Conservation (phyloP, 2,329 filamentous ascomycete species). For the Diaporthe vaccinii region DNA sequence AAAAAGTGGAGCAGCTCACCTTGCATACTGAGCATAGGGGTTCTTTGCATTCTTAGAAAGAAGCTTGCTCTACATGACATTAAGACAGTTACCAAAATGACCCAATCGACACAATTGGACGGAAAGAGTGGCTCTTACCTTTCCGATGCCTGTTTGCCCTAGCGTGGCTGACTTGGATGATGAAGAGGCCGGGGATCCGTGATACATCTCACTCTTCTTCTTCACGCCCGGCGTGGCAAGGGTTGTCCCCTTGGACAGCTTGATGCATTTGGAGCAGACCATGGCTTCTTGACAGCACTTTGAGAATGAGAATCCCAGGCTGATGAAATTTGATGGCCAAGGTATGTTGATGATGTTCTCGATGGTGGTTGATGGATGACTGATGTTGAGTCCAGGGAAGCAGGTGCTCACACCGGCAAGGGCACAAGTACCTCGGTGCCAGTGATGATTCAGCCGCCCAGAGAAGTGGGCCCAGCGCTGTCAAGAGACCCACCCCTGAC, state of each 20-base stretch:
- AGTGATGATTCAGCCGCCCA: neutral
- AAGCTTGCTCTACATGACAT: conserved; percentile 67
- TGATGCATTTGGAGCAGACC: conserved; percentile 76
- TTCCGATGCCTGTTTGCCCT: conserved; percentile 70
- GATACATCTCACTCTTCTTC: conserved; percentile 76
- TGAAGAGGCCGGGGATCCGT: conserved; percentile 67
- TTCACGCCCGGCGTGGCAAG: conserved; percentile 76
- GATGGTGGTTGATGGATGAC: neutral
- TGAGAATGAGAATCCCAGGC: too few relatives aligned
- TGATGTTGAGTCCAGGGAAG: neutral
- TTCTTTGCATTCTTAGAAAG: conserved; percentile 75
- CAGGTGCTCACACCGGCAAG: neutral
- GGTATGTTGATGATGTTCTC: neutral
- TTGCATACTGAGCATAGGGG: conserved; percentile 74
- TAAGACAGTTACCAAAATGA: neutral
- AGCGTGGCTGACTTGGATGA: conserved; percentile 66
- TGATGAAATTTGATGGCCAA: neutral
- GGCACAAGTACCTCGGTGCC: neutral
- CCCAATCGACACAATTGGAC: neutral
- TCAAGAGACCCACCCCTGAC: neutral
- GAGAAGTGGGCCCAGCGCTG: neutral
- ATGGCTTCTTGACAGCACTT: conserved; percentile 51
- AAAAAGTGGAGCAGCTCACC: conserved; percentile 40
- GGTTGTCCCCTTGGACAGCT: conserved; percentile 70
- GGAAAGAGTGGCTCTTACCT: conserved; percentile 56